Conservation (phyloP, 352 stramenopile genomes). For the Globisporangium viniferum region DNA sequence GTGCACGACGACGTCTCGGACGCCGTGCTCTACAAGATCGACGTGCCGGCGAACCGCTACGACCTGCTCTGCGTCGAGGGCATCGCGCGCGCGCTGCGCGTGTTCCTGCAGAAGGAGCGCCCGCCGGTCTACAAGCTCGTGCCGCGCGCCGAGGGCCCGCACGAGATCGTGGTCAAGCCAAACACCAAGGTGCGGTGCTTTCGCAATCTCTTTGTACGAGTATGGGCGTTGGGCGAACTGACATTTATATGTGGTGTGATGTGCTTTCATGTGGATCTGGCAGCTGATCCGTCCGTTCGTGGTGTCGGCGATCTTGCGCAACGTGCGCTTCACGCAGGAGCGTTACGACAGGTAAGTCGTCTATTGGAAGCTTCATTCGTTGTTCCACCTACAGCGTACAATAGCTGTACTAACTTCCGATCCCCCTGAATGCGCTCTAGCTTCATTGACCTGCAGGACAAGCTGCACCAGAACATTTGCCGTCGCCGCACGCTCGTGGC, state of each 20-base stretch:
- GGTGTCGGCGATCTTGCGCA: slow-evolving; percentile 96
- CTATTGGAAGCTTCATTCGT: neutral
- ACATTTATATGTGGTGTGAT: neutral
- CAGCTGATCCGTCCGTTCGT: slow-evolving; percentile 95
- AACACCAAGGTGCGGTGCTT: slow-evolving; percentile 61
- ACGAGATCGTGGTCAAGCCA: slow-evolving; percentile 86
- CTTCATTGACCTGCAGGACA: slow-evolving; percentile 99
- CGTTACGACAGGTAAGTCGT: slow-evolving; percentile 88
- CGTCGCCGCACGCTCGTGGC: slow-evolving; percentile 98
- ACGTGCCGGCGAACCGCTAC: slow-evolving; percentile 99
- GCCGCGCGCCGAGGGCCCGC: slow-evolving; percentile 50
- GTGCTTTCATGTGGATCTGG: neutral
- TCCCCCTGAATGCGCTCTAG: slow-evolving; percentile 24
- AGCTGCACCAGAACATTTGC: slow-evolving; percentile 99
- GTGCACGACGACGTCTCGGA: slow-evolving; percentile 64
- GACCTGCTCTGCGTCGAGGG: slow-evolving; percentile 99
- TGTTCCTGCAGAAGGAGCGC: slow-evolving; percentile 97
- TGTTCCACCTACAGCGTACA: too few species aligned
- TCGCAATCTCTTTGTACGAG: neutral
- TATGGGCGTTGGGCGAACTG: neutral
- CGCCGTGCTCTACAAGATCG: slow-evolving; percentile 99
- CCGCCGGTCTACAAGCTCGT: slow-evolving; percentile 85
- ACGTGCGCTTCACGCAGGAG: slow-evolving; percentile 94
- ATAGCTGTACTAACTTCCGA: neutral
- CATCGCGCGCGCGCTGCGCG: slow-evolving; percentile 93